Base-by-base conservation (phyloP, 768 basidiomycete species). In the Sporobolomyces roseus region DNA sequence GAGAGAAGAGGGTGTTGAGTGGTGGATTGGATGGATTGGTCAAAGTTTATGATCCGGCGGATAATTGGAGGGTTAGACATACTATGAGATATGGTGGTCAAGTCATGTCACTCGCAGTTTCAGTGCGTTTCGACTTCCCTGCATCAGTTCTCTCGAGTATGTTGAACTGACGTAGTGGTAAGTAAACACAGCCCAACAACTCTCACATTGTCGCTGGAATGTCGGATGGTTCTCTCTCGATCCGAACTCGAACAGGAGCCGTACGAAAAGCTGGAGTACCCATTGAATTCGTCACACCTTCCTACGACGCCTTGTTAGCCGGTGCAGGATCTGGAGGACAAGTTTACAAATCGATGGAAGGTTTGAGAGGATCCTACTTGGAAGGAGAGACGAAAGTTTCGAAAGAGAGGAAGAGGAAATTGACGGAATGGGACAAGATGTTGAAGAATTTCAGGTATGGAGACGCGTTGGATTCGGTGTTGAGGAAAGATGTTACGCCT, bases 71-170 rank as follows among this genome's bases (percentile, higher is more conserved):
- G 75, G 96, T 99, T 41, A 87, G 96, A 19, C 96, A 99, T 76
- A 97, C 96, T 6, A 98, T 99, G 91, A 87, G 96, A 51, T 98
- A 98, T 79, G 90, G 94, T 7, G 91, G 93, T 7, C 91, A 93
- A 8, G 79, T 99, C 2, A 82, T 99, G 23, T 91, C 88, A 76
- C 81, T 98, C 49, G 92, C 93, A 21, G 83, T 98, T 52, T 97
- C 94, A 66, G 93, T 94, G 79, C 75, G 87, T 82, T 14, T 19
- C n/a, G n/a, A n/a, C n/a, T n/a, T 30, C 9, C 12, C 33, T 41
- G 32, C 8, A 17, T 41, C 36, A 4, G 4, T 23, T 35, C 21
- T 10, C 17, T 9, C 32, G n/a, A n/a, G n/a, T n/a, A n/a, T n/a
- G n/a, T n/a, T n/a, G n/a, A n/a, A n/a, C n/a, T n/a, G n/a, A n/a